These are phyloP conservation scores for Ascomycota sp. DNA, from an alignment of 2,329 filamentous ascomycete species.

Conservation along the genomic window DNA sequence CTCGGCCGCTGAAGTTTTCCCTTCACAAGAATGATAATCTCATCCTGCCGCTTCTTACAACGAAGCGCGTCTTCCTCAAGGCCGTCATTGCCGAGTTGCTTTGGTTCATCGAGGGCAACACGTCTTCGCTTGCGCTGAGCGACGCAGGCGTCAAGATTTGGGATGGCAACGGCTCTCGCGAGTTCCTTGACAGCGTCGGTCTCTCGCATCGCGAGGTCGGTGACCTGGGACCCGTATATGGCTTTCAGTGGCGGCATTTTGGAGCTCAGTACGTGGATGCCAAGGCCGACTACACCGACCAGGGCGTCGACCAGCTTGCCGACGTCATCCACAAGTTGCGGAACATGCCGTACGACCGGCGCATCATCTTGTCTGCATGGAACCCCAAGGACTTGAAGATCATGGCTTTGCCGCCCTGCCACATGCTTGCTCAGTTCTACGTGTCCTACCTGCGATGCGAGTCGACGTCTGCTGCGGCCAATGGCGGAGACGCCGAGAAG, in stretches of 20 bases:
- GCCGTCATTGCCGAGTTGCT: conserved; percentile 83
- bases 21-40: conserved; percentile 44
- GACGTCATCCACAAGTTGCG: conserved; percentile 77
- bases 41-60: conserved; percentile 82
- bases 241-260: conserved; percentile 98
- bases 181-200: conserved; percentile 72
- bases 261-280: conserved; percentile 74
- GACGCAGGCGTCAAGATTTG: conserved; percentile 84
- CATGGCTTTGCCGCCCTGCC: conserved; percentile 87
- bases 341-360: conserved; percentile 66
- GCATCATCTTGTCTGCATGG: conserved; percentile 86
- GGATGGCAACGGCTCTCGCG: conserved; percentile 89
- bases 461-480: not conserved
- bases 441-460: conserved; percentile 45
- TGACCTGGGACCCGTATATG: conserved; percentile 88
- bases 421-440: conserved; percentile 97
- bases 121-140: conserved; percentile 57
- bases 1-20: conserved; percentile 66
- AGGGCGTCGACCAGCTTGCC: conserved; percentile 84
- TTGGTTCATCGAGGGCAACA: conserved; percentile 82
- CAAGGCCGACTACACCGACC: conserved; percentile 60
- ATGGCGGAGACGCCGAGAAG: conserved; percentile 4
- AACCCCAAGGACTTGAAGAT: conserved; percentile 69
- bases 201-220: conserved; percentile 65
- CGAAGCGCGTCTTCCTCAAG: conserved; percentile 85